These are phyloP conservation scores for Aspergillus novoparasiticus DNA, from an alignment of 2,329 filamentous ascomycete species.

Conservation along the genomic window DNA sequence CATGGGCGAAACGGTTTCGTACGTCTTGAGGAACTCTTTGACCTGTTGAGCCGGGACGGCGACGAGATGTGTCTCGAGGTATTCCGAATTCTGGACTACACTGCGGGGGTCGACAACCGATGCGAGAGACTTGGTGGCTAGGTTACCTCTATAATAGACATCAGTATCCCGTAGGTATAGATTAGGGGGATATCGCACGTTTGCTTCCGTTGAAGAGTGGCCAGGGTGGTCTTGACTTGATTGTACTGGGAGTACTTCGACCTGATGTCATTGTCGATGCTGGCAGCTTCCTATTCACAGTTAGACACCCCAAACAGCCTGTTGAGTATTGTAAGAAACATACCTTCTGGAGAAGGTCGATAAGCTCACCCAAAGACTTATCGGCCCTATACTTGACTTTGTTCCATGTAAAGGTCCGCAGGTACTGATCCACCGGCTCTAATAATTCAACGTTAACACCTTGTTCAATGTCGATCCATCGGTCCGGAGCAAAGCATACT, in stretches of 20 bases:
- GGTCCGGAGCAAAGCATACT: slow-evolving; percentile 58
- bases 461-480: not conserved
- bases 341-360: slow-evolving; percentile 86
- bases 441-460: slow-evolving; percentile 18
- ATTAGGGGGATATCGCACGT: slow-evolving; percentile 59
- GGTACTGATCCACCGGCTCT: slow-evolving; percentile 96
- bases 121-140: slow-evolving; percentile 90
- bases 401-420: slow-evolving; percentile 91
- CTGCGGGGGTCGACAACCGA: slow-evolving; percentile 79
- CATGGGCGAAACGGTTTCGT: slow-evolving; percentile 88
- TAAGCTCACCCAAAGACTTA: slow-evolving; percentile 82
- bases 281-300: slow-evolving; percentile 72
- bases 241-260: slow-evolving; percentile 94
- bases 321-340: not conserved
- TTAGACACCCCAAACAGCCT: not conserved
- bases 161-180: not conserved
- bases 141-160: slow-evolving; percentile 69
- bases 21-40: slow-evolving; percentile 86
- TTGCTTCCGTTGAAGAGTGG: slow-evolving; percentile 80
- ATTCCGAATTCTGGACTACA: slow-evolving; percentile 88
- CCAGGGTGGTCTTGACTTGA: slow-evolving; percentile 80
- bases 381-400: slow-evolving; percentile 96
- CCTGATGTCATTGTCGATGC: slow-evolving; percentile 95
- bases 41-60: slow-evolving; percentile 78
- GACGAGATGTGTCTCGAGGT: slow-evolving; percentile 92